Percentiles rank a stretch among this genome's conserved stretches.
phyloP scores from a whole-genome alignment of 2,329 filamentous ascomycete genomes.

The Chrysoporthe austroafricana region DNA sequence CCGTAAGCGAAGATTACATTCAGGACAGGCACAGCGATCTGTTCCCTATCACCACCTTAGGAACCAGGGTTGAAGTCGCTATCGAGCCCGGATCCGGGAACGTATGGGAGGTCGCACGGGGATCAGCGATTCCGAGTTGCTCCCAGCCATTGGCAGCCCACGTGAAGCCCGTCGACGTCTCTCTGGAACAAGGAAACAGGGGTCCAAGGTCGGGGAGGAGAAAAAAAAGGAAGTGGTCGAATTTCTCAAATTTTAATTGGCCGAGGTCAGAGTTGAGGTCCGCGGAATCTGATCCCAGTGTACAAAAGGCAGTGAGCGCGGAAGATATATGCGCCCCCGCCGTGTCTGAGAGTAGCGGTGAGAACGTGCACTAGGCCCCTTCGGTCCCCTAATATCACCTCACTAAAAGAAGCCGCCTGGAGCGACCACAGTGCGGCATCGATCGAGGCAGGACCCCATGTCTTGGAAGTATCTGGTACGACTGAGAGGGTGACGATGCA shows the following conservation, averaged over 20 bases:
- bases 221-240: slow-evolving; percentile 8
- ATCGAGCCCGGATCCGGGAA: slow-evolving; percentile 10
- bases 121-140: slow-evolving; percentile 24
- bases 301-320: slow-evolving; percentile 9
- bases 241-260: slow-evolving; percentile 26
- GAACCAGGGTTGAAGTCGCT: slow-evolving; percentile 20
- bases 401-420: slow-evolving; percentile 27
- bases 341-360: slow-evolving; percentile 29
- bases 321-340: slow-evolving; percentile 26
- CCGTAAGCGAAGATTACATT: slow-evolving; percentile 23
- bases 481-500: slow-evolving; percentile 13
- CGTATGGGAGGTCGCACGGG: slow-evolving; percentile 10
- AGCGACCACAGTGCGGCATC: slow-evolving; percentile 28
- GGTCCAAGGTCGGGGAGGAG: not conserved
- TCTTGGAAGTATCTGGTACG: slow-evolving; percentile 20
- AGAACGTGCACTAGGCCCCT: slow-evolving; percentile 23
- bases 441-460: slow-evolving; percentile 14
- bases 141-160: slow-evolving; percentile 26
- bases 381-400: slow-evolving; percentile 28
- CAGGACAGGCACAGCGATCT: slow-evolving; percentile 21
- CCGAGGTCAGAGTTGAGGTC: slow-evolving; percentile 4
- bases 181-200: slow-evolving; percentile 11
- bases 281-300: slow-evolving; percentile 3
- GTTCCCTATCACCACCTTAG: slow-evolving; percentile 19
- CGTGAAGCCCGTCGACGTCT: slow-evolving; percentile 22